Evolutionary conservation across 2,329 filamentous ascomycete species (phyloP).

Genomic region (Exophiala bonariae): DNA sequence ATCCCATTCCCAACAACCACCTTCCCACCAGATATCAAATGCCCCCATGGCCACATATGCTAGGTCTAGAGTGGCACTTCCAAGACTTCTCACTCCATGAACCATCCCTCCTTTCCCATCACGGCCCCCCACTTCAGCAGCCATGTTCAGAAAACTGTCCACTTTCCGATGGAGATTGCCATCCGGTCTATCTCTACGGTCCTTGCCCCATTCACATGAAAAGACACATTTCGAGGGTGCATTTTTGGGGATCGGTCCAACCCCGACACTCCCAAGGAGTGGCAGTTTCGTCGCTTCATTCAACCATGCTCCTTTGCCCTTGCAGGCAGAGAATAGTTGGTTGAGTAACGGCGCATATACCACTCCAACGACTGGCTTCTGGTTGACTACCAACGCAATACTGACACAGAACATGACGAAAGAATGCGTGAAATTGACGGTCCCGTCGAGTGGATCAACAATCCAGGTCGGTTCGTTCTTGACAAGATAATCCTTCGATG

Average conservation of each 20-base stretch:
- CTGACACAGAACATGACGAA: constrained; percentile 82
- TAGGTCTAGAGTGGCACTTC: constrained; percentile 71
- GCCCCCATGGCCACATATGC: constrained; percentile 74
- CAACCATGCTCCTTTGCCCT: constrained; percentile 67
- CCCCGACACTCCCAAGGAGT: constrained; percentile 52
- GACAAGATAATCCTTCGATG: constrained; percentile 69
- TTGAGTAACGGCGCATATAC: constrained; percentile 70
- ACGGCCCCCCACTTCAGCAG: constrained; percentile 62
- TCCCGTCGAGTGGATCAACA: constrained; percentile 75
- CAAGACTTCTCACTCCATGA: constrained; percentile 71
- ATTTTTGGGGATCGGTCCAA: constrained; percentile 61
- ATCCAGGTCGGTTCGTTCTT: constrained; percentile 67
- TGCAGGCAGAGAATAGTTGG: constrained; percentile 69
- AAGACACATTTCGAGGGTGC: constrained; percentile 72
- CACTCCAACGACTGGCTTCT: constrained; percentile 65
- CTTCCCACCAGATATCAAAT: constrained; percentile 82
- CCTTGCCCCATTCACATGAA: constrained; percentile 78
- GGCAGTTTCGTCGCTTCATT: constrained; percentile 66
- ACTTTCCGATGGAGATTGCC: constrained; percentile 72
- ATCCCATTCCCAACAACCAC: constrained; percentile 81
- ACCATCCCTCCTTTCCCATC: constrained; percentile 75
- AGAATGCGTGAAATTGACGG: constrained; percentile 78
- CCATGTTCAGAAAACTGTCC: constrained; percentile 74
- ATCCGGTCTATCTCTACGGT: constrained; percentile 64
- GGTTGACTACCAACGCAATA: constrained; percentile 65